Base-by-base conservation (phyloP, 495 filamentous ascomycete species). In the Viridothelium virens region DNA sequence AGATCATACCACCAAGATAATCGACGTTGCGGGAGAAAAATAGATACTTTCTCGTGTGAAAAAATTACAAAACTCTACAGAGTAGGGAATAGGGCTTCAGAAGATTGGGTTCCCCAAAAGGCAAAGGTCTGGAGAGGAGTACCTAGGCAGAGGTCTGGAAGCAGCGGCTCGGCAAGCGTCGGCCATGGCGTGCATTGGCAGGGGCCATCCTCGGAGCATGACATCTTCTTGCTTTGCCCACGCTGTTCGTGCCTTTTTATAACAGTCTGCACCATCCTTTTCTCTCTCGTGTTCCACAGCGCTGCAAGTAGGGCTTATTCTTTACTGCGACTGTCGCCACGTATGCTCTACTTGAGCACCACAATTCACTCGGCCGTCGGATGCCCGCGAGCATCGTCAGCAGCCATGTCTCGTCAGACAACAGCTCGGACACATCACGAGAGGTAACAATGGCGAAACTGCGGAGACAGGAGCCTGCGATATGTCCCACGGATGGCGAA, bases 401-500 rank as follows among this genome's bases (percentile, higher is more conserved):
- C n/a, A 63, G 61, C 41, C 61, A 63, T 63, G 61, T 41, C 41
- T 47, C 61, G 6, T 31, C 61, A 37, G 38, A 63, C 61, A 63
- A 41, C 33, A n/a, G 41, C n/a, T 41, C 61, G 41, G 14, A 25
- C 61, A 31, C 11, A 63, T 36, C 63, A 65, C 63, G 34, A 48
- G 63, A 65, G 44, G 56, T 65, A 41, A 65, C 41, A 5, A 38
- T 56, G 47, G 16, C 63, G 16, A n/a, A 36, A 10, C 37, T 44
- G 14, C 41, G 63, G 63, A 33, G 44, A n/a, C 66, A 59, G 38
- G 65, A 76, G 14, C 66, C 70, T 2, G 64, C 73, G 53, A 50
- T 78, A 61, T 77, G 74, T 66, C 71, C 77, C 38, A 74, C 74
- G 38, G 75, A 79, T 66, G 74, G 76, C 64, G 73, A 78, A 41